Evolutionary conservation across 2,329 filamentous ascomycete genomes (phyloP).

Genomic region (Pseudogymnoascus sp.): DNA sequence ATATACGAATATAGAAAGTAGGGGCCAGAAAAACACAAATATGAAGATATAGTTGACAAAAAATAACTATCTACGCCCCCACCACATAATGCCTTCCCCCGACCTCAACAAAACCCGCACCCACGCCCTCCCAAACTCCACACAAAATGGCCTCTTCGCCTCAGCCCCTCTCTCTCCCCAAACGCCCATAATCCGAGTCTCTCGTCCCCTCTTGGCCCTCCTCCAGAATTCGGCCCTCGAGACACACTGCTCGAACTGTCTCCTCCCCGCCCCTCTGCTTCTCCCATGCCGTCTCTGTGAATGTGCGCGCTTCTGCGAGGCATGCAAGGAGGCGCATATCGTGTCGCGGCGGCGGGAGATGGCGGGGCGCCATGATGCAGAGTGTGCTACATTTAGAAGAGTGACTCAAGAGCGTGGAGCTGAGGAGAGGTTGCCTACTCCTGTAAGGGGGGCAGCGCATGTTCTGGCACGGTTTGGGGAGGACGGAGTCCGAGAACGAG

Average conservation of each 20-base stretch:
- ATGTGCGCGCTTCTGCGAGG: not conserved
- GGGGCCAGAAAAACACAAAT: not conserved
- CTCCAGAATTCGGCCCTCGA: conserved; percentile 6
- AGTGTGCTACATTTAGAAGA: not conserved
- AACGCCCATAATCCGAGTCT: not conserved
- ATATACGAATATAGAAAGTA: not conserved
- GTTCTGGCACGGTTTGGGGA: not conserved
- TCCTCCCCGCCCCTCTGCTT: not conserved
- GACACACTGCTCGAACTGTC: not conserved
- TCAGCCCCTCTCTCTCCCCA: not conserved
- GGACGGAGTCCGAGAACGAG: not conserved
- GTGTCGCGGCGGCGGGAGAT: not conserved
- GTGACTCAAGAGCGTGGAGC: not conserved
- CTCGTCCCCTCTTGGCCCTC: not conserved
- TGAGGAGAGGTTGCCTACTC: not conserved
- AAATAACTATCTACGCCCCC: not conserved
- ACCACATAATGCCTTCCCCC: not conserved
- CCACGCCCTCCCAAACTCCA: not conserved
- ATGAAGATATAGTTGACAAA: not conserved
- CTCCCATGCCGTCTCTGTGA: not conserved
- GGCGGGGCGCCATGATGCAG: conserved; percentile 1
- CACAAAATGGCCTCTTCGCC: conserved; percentile 1
- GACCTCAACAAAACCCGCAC: not conserved
- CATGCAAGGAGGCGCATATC: not conserved
- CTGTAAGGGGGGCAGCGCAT: conserved; percentile 1